These are phyloP conservation scores for Diospyros kaki DNA, from an alignment of 148 eudicot species.

Conservation along the genomic window DNA sequence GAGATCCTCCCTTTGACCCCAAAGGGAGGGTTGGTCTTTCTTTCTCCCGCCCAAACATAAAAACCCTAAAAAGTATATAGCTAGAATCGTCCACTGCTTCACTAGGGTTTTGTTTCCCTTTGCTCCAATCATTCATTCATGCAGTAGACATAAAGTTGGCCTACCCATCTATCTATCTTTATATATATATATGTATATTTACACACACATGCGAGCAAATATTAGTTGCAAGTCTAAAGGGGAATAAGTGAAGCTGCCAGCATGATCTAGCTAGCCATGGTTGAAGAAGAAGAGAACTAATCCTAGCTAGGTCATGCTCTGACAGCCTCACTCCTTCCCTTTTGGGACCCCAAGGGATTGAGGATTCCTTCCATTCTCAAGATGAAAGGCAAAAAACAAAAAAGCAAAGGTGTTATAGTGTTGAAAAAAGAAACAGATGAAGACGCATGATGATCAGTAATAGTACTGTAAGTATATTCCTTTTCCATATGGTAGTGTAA, in stretches of 20 bases:
- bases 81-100: too few relatives aligned
- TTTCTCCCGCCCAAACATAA: too few relatives aligned
- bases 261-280: conserved; percentile 70
- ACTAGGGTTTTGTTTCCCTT: too few relatives aligned
- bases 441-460: neutral
- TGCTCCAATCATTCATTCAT: too few relatives aligned
- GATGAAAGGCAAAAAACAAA: neutral
- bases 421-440: conserved; percentile 6
- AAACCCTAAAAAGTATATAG: too few relatives aligned
- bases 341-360: conserved; percentile 14
- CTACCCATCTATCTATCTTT: too few relatives aligned
- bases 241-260: conserved; percentile 93
- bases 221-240: conserved; percentile 18
- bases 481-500: neutral
- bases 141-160: too few relatives aligned
- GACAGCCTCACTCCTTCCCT: conserved; percentile 83
- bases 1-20: too few relatives aligned
- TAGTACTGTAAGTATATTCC: conserved; percentile 26
- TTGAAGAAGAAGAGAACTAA: conserved; percentile 19
- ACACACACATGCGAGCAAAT: neutral
- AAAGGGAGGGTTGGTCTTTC: too few relatives aligned
- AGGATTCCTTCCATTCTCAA: neutral
- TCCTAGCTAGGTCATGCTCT: conserved; percentile 71
- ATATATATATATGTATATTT: neutral
- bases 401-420: neutral